Conservation (phyloP, 225 moss, liverwort and hornwort genomes). For the Sphagnum contortum region DNA sequence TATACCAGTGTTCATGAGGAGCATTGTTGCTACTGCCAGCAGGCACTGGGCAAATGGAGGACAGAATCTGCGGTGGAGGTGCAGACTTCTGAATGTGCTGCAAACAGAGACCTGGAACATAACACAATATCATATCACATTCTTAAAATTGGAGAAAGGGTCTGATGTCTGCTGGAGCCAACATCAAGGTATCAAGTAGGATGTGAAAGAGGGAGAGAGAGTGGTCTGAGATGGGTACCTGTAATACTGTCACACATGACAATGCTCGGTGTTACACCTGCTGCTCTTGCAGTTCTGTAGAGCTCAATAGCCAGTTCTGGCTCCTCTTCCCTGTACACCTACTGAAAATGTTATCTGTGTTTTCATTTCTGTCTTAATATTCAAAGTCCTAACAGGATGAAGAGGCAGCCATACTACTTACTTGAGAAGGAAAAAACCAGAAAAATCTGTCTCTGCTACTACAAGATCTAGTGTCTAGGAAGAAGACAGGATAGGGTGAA, state of each 20-base stretch:
- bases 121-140: slow-evolving; percentile 3
- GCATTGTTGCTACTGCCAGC: slow-evolving; percentile 44
- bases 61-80: slow-evolving; percentile 33
- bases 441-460: no score
- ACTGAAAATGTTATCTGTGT: background rate
- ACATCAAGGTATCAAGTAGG: no score
- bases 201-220: no score
- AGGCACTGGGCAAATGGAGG: slow-evolving; percentile 47
- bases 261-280: slow-evolving; percentile 68
- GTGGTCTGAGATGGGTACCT: slow-evolving; percentile 18
- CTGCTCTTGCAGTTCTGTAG: slow-evolving; percentile 62
- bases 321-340: slow-evolving; percentile 55
- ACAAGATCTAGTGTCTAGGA: no score
- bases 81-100: slow-evolving; percentile 32
- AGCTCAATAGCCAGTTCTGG: slow-evolving; percentile 74
- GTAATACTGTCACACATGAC: slow-evolving; percentile 81
- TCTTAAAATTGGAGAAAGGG: background rate
- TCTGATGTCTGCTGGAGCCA: no score
- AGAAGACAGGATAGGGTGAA: no score
- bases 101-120: slow-evolving; percentile 45
- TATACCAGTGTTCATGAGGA: slow-evolving; percentile 75
- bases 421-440: no score
- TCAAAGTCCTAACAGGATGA: no score
- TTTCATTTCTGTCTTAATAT: no score
- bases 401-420: no score